Base-by-base conservation (phyloP, 2,329 filamentous ascomycete genomes). In the Nectriaceae sp. region DNA sequence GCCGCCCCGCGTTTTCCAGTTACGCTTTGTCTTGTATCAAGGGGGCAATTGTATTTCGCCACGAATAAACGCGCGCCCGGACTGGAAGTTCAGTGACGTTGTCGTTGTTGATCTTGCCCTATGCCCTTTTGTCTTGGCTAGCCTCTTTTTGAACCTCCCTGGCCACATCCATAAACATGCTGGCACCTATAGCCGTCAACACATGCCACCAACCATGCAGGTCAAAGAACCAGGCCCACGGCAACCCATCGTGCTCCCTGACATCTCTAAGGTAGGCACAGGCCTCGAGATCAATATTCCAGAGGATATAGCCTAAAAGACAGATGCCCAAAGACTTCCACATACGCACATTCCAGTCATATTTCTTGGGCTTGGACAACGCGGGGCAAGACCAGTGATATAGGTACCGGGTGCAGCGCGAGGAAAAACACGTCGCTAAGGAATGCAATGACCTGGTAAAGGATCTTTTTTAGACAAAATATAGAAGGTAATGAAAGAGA, bases 181-280 rank as follows among this genome's bases (percentile, higher is more conserved):
- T 73, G 4, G 80, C 79, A 1, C 78, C 75, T 18, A 80, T 67
- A 0, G 79, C 82, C 0, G 82, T 85, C 21, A 83, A 66, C 15
- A 85, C 65, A 56, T 85, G 82, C 82, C 82, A 85, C 82, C 81
- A 85, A 1, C 80, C 82, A 57, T 85, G 82, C 13, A 84, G 59
- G 64, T 85, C 82, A 4, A 85, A 61, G 1, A 80, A 26, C 63
- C 78, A 82, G 2, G 75, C 77, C 73, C 71, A 80, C 0, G 82
- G 82, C 36, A 82, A 61, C 0, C 82, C 81, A 2, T 84, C 54
- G 0, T 46, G 54, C 8, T 66, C 65, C 41, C 79, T 75, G 10
- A 76, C 53, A 0, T 54, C 50, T 3, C 79, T 75, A 20, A 85
- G 66, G 49, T 73, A 60, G 0, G 64, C 60, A 55, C 82, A 85